Percentiles rank a stretch among this genome's conserved stretches.
These are phyloP conservation scores for Phoma herbarum DNA, from an alignment of 2,329 filamentous ascomycete species.

Conservation along the genomic window DNA sequence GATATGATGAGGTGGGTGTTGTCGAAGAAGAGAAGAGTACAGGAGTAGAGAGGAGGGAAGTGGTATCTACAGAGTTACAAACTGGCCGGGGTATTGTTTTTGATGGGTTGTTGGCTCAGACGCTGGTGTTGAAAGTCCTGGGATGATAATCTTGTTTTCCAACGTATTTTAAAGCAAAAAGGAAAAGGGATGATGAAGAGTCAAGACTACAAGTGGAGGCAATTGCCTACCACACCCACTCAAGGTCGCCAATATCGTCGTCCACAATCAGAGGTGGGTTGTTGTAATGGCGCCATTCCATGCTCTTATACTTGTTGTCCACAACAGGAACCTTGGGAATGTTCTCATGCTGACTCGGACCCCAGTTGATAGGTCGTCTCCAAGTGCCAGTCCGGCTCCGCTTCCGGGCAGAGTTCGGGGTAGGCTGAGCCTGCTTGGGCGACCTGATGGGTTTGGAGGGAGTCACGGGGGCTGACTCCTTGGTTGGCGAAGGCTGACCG, in stretches of 20 bases:
- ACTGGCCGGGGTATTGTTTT: conserved; percentile 35
- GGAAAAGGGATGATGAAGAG: conserved; percentile 49
- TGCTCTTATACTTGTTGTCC: conserved; percentile 56
- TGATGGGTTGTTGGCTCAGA: conserved; percentile 23
- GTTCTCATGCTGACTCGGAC: conserved; percentile 49
- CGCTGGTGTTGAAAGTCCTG: conserved; percentile 28
- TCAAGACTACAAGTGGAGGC: conserved; percentile 66
- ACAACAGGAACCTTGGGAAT: conserved; percentile 45
- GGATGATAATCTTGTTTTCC: conserved; percentile 39
- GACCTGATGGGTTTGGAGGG: conserved; percentile 54
- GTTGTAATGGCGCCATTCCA: conserved; percentile 60
- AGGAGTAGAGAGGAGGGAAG: conserved; percentile 42
- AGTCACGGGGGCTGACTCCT: conserved; percentile 39
- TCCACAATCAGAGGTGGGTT: conserved; percentile 42
- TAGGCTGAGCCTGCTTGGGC: conserved; percentile 45
- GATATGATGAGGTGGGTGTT: conserved; percentile 27
- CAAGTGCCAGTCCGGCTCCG: conserved; percentile 52
- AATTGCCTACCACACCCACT: conserved; percentile 94
- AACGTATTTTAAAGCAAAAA: conserved; percentile 32
- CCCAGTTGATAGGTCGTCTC: conserved; percentile 48
- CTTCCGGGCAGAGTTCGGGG: conserved; percentile 49
- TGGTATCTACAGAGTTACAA: conserved; percentile 54
- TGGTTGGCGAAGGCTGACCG: conserved; percentile 56
- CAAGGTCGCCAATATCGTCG: conserved; percentile 80
- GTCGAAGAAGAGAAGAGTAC: conserved; percentile 22